Evolutionary conservation across 192 early-diverging fungal genomes (phyloP).

Genomic region (Entomortierella chlamydospora): DNA sequence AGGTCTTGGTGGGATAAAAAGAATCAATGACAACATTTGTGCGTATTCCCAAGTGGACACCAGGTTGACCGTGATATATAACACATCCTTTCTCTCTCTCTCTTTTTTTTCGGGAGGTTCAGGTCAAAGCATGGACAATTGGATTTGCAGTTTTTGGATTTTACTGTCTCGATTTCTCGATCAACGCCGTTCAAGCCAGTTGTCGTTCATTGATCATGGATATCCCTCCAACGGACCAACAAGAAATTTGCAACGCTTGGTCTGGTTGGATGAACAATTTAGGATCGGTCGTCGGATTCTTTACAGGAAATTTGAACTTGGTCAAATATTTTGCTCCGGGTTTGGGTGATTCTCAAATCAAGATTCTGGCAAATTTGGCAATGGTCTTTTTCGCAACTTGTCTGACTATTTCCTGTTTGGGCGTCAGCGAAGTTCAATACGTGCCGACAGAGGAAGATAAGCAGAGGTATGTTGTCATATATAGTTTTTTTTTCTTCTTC

Average conservation of each 20-base stretch:
- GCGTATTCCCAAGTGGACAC: no score
- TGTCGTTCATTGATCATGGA: slow-evolving; percentile 91
- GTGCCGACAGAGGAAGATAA: slow-evolving; percentile 30
- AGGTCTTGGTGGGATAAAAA: no score
- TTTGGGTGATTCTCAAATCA: slow-evolving; percentile 80
- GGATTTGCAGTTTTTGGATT: slow-evolving; percentile 83
- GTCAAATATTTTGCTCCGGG: slow-evolving; percentile 67
- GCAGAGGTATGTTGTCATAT: slow-evolving; percentile 36
- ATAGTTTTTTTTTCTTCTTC: slow-evolving; percentile 9
- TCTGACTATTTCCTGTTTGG: slow-evolving; percentile 76
- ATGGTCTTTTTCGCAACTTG: slow-evolving; percentile 68
- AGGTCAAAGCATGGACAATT: slow-evolving; percentile 64
- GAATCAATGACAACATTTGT: no score
- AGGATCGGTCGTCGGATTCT: slow-evolving; percentile 88
- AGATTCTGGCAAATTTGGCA: slow-evolving; percentile 83
- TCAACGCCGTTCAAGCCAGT: slow-evolving; percentile 90
- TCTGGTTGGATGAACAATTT: slow-evolving; percentile 86
- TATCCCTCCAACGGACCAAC: slow-evolving; percentile 79
- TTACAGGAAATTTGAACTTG: slow-evolving; percentile 87
- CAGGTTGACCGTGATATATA: no score
- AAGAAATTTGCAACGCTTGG: slow-evolving; percentile 87
- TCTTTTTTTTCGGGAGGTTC: neutral
- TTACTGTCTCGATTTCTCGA: slow-evolving; percentile 92
- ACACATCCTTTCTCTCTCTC: neutral
- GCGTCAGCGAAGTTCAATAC: slow-evolving; percentile 62